These are phyloP conservation scores for Closterium sp. DNA, from an alignment of 139 green algal genomes.

Conservation along the genomic window DNA sequence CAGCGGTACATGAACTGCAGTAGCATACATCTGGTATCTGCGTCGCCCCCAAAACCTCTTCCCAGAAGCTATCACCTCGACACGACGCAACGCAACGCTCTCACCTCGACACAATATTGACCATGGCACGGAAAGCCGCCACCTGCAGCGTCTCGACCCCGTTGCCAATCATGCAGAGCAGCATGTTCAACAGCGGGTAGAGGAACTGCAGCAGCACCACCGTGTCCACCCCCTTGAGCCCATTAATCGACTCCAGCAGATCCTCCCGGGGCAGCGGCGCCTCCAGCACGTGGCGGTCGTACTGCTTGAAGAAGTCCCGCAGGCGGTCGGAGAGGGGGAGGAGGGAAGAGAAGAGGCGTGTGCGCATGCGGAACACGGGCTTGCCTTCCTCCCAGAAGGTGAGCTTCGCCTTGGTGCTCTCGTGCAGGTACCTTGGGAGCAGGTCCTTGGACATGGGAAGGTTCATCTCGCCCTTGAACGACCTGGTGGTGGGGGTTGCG, in stretches of 20 bases:
- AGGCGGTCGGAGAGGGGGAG: neutral
- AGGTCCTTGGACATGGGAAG: slow-evolving; percentile 42
- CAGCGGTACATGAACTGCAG: slow-evolving; percentile 43
- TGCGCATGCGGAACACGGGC: slow-evolving; percentile 33
- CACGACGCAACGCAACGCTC: too few relatives aligned
- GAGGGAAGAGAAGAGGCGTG: too few relatives aligned
- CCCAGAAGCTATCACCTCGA: too few relatives aligned
- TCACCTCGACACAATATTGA: slow-evolving; percentile 50
- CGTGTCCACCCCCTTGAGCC: slow-evolving; percentile 16
- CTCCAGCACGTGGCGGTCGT: slow-evolving; percentile 45
- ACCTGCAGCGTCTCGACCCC: slow-evolving; percentile 47
- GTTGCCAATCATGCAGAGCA: slow-evolving; percentile 47
- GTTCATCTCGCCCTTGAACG: slow-evolving; percentile 25
- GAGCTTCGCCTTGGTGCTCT: slow-evolving; percentile 9
- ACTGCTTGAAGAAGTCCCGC: slow-evolving; percentile 38
- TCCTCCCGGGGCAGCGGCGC: neutral
- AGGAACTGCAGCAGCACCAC: slow-evolving; percentile 43
- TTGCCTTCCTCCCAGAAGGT: slow-evolving; percentile 37
- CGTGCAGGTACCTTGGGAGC: slow-evolving; percentile 24
- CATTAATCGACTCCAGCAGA: slow-evolving; percentile 41
- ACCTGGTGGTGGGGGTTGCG: neutral
- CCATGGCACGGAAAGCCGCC: slow-evolving; percentile 40
- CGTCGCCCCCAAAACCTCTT: too few relatives aligned
- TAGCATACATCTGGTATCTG: neutral
- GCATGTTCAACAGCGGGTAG: slow-evolving; percentile 52